phyloP scores from a whole-genome alignment of 164 flowering plant species.

The Warburgia ugandensis region DNA sequence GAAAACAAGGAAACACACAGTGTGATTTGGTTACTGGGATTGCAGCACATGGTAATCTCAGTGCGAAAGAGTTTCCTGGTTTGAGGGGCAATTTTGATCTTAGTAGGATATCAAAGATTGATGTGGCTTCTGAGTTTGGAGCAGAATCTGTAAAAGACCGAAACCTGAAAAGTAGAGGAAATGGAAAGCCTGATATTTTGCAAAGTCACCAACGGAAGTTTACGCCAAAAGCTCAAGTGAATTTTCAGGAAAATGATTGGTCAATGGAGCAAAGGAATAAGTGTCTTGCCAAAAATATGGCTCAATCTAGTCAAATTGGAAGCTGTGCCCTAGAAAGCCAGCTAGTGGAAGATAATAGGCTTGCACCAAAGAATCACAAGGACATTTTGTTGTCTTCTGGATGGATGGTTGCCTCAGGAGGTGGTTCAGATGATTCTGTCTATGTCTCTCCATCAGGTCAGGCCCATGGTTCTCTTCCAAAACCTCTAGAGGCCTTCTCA shows the following conservation, averaged over 20 bases:
- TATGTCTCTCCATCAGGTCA: constrained; percentile 21
- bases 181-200: background rate
- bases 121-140: background rate
- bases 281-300: background rate
- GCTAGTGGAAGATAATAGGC: background rate
- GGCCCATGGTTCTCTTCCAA: constrained; percentile 12
- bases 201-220: background rate
- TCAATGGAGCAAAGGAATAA: constrained; percentile 4
- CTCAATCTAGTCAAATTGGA: background rate
- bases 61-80: background rate
- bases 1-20: no score
- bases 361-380: constrained; percentile 4
- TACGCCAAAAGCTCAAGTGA: background rate
- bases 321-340: background rate
- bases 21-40: no score
- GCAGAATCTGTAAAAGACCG: background rate
- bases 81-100: background rate
- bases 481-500: constrained; percentile 13
- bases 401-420: constrained; percentile 10
- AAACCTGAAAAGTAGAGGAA: background rate
- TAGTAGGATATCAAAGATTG: background rate
- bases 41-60: constrained; percentile 1
- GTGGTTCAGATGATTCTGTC: background rate
- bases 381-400: constrained; percentile 11
- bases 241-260: constrained; percentile 3